Evolutionary conservation across 1,284 basidiomycete genomes (phyloP).

Genomic region (Marasmius tenuissimus): DNA sequence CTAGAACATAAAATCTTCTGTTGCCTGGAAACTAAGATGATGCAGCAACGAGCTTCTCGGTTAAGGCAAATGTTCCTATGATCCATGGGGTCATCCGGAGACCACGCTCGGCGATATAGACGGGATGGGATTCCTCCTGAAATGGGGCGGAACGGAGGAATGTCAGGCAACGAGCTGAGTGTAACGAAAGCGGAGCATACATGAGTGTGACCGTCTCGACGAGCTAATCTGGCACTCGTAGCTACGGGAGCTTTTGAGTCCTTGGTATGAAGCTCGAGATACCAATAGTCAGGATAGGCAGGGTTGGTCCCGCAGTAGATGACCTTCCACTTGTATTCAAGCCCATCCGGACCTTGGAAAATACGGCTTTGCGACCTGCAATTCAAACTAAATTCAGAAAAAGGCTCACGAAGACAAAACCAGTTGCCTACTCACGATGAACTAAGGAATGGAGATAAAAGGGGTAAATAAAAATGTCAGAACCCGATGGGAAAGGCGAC

Average conservation of each 20-base stretch:
- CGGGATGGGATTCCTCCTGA: conserved; percentile 17
- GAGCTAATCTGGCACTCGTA: conserved; percentile 14
- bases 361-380: conserved; percentile 7
- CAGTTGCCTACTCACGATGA: not conserved
- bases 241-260: conserved; percentile 16
- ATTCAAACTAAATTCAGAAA: not conserved
- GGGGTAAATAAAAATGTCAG: not conserved
- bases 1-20: too few relatives aligned
- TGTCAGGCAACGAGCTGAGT: not conserved
- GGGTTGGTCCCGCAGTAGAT: conserved; percentile 15
- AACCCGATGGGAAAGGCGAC: not conserved
- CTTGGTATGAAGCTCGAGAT: conserved; percentile 13
- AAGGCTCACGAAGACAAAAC: not conserved
- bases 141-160: not conserved
- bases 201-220: conserved; percentile 11
- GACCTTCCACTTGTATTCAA: conserved; percentile 21
- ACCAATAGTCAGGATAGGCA: conserved; percentile 15
- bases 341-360: conserved; percentile 14
- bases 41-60: conserved; percentile 3
- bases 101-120: conserved; percentile 18
- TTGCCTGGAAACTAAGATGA: not conserved
- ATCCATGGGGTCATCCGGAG: conserved; percentile 12
- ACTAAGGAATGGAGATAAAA: not conserved
- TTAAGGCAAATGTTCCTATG: conserved; percentile 13
- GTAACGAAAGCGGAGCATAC: conserved; percentile 1